Evolutionary conservation across 2,329 filamentous ascomycete genomes (phyloP).

Genomic region (Phyllosticta citrichinensis): DNA sequence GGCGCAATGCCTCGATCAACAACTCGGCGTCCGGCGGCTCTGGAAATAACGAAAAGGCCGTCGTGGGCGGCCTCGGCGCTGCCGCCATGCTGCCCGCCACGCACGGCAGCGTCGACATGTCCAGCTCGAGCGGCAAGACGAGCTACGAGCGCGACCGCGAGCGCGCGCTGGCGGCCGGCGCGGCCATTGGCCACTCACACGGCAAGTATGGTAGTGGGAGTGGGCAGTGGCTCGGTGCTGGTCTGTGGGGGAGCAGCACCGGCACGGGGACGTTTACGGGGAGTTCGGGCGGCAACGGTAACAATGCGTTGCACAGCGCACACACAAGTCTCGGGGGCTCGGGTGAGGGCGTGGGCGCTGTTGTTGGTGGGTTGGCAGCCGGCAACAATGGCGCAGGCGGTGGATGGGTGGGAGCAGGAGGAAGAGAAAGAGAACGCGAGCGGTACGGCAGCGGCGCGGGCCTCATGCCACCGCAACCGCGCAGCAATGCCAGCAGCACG

Average conservation of each 20-base stretch:
- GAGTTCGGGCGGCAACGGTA: background rate
- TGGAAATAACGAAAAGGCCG: background rate
- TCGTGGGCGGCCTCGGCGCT: background rate
- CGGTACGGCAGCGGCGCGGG: constrained; percentile 8
- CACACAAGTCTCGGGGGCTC: constrained; percentile 17
- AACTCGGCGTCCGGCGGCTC: background rate
- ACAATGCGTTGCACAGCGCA: background rate
- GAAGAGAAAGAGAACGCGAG: background rate
- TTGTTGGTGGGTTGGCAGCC: background rate
- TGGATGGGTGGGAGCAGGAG: constrained; percentile 6
- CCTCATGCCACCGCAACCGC: background rate
- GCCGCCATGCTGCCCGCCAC: background rate
- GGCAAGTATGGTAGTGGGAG: constrained; percentile 3
- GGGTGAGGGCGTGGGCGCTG: constrained; percentile 12
- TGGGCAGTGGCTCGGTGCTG: background rate
- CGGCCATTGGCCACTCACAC: constrained; percentile 5
- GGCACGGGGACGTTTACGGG: background rate
- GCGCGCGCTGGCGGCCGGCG: constrained; percentile 11
- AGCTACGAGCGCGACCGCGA: constrained; percentile 12
- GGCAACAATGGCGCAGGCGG: background rate
- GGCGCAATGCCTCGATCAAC: constrained; percentile 17
- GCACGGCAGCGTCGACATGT: constrained; percentile 12
- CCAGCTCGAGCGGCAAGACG: background rate
- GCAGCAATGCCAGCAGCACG: constrained; percentile 37
- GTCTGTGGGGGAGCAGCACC: constrained; percentile 8